phyloP scores from a whole-genome alignment of 83 land plant genomes.

The Thuja plicata region DNA sequence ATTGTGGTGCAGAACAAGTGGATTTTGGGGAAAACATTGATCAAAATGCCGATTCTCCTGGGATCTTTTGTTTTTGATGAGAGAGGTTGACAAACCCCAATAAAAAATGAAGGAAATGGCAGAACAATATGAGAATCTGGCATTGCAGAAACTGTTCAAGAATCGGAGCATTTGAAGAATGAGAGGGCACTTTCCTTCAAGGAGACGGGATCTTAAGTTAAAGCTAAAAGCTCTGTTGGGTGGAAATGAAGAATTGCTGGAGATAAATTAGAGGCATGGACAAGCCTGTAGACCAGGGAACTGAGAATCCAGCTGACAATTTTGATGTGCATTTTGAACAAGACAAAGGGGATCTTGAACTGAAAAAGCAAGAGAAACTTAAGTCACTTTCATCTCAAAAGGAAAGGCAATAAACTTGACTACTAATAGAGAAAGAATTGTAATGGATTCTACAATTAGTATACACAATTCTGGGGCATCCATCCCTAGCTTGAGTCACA shows the following conservation, averaged over 20 bases:
- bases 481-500: slow-evolving; percentile 3
- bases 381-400: background rate
- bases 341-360: background rate
- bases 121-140: slow-evolving; percentile 7
- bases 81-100: slow-evolving; percentile 2
- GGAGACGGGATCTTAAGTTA: slow-evolving; percentile 6
- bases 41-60: background rate
- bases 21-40: background rate
- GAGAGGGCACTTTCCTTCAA: background rate
- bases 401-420: background rate
- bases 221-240: background rate
- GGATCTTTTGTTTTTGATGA: background rate
- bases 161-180: background rate
- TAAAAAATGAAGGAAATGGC: background rate
- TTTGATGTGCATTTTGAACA: background rate
- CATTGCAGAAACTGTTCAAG: slow-evolving; percentile 2
- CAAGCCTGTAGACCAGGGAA: background rate
- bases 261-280: background rate
- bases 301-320: background rate
- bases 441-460: background rate
- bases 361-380: background rate
- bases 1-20: background rate
- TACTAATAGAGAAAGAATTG: background rate
- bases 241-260: background rate
- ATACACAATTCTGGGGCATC: background rate